phyloP scores from a whole-genome alignment of 495 filamentous ascomycete species.

The Schizothecium vesticola region DNA sequence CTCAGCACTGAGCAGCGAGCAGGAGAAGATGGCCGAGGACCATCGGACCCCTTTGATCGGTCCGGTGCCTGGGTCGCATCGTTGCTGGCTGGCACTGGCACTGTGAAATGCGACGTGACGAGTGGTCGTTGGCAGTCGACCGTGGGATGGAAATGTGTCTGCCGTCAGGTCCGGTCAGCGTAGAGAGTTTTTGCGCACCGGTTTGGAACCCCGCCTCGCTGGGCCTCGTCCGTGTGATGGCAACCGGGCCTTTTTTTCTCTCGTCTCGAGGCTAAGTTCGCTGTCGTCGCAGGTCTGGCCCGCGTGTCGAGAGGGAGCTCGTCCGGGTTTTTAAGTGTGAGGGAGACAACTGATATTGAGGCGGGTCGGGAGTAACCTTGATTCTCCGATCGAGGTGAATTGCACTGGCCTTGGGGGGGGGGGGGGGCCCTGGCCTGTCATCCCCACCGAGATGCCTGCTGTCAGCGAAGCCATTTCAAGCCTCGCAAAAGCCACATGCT shows the following conservation, averaged over 20 bases:
- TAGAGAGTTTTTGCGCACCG: background rate
- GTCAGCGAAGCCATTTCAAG: slow-evolving; percentile 7
- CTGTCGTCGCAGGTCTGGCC: background rate
- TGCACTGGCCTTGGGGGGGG: background rate
- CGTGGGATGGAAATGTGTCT: background rate
- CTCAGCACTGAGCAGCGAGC: background rate
- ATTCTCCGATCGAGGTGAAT: background rate
- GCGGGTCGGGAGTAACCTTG: background rate
- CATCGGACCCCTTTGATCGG: slow-evolving; percentile 11
- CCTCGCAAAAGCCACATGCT: background rate
- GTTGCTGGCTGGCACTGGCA: background rate
- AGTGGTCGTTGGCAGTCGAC: background rate
- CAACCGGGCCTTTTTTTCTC: background rate
- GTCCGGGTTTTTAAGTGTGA: background rate
- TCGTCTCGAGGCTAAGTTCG: background rate
- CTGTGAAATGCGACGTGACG: slow-evolving; percentile 7
- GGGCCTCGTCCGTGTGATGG: background rate
- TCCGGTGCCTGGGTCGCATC: slow-evolving; percentile 17
- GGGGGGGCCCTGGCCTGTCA: too few relatives aligned
- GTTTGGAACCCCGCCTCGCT: background rate
- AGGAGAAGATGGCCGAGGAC: slow-evolving; percentile 1
- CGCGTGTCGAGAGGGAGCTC: background rate
- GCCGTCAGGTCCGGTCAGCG: background rate
- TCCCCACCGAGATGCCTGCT: background rate
- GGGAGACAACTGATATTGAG: background rate